Evolutionary conservation across 768 basidiomycete genomes (phyloP), one percentile per base, ranked within the genome.

Genomic region (Gautieria morchelliformis): DNA sequence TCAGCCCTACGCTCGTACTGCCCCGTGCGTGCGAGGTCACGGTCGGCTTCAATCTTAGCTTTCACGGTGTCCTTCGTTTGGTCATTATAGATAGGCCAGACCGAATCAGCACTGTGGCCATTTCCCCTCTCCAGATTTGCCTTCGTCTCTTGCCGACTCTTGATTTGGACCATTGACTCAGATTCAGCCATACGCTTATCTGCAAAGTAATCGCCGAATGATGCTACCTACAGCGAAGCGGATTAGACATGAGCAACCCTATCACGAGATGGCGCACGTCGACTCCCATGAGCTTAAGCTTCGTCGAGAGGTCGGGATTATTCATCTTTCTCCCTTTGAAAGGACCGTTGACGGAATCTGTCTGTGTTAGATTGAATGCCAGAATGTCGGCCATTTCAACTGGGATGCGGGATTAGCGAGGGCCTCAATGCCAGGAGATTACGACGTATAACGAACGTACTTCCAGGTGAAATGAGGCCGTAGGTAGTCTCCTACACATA

Each of bases 341-440:
- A 0, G 67, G 65, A 19, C 77, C 76, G 1, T 69, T 60, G 2
- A 61, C 65, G 3, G 77, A 78, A 51, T 75, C 63, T 0, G 75
- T 75, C 68, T 81, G 77, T 20, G 82, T 82, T 8, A 89, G 69
- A 68, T 89, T 89, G 73, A 84, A 86, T 1, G 85, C 72, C 1
- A 89, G 72, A 57, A 88, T 80, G 60, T 85, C 82, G 20, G 86
- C 86, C 86, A 88, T 88, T 66, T 84, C 82, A 45, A 79, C 75
- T 75, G 30, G 15, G 15, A 37, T 44, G n/a, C 30, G 53, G 57
- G 15, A 51, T 41, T 30, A 30, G 46, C 40, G 22, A 42, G 27
- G 49, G 33, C 37, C 61, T 62, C 19, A 64, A 33, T 22, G 45
- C 15, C 17, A 27, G 5, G 27, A 2, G 5, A 27, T 42, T 48